Evolutionary conservation across 1,284 basidiomycete genomes (phyloP), one percentile per base, ranked within the genome.

Genomic region (Pyrrhoderma noxium): DNA sequence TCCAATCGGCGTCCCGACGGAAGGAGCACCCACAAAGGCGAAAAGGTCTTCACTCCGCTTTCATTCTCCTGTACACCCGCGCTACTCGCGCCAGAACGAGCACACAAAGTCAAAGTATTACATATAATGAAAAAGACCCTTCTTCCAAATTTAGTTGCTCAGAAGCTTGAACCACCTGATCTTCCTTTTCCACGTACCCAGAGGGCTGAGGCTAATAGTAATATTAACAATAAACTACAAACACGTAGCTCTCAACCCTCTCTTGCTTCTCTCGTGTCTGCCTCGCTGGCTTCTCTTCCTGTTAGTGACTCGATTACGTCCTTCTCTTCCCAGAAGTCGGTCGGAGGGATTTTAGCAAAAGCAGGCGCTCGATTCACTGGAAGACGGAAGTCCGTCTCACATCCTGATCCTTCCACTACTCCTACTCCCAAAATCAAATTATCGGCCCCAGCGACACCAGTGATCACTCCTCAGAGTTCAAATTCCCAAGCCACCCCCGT

Each of bases 1-100:
- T 75, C 77, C 39, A 77, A 84, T 57, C 73, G 77, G 18, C 66
- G 69, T 38, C 61, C 63, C 7, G 69, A 70, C 2, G 75, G 76
- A 22, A 73, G 70, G 56, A 59, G 67, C 16, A 63, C 80, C 14
- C 68, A 54, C 31, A 34, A 72, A 13, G 84, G 83, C 8, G 86
- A 89, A 67, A 85, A 83, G 67, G 71, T 70, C 1, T 61, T 89
- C 49, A 84, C 79, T 2, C 87, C 86, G 4, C 65, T 89, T 14
- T 74, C 75, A 5, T 89, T 89, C 64, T 75, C 77, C 13, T 89
- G 87, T 60, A 80, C 85, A 3, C 85, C 86, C 0, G 70, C 74
- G 45, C 66, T 90, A 11, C 69, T 89, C 25, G 75, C 80, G 55
- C 75, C 76, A 1, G 62, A 70, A 8, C 80, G 84, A 62, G 85